Percentiles rank a stretch among this genome's conserved stretches.
Evolutionary conservation across 2,329 filamentous ascomycete species (phyloP).

Genomic region (Chrysoporthe deuterocubensis): DNA sequence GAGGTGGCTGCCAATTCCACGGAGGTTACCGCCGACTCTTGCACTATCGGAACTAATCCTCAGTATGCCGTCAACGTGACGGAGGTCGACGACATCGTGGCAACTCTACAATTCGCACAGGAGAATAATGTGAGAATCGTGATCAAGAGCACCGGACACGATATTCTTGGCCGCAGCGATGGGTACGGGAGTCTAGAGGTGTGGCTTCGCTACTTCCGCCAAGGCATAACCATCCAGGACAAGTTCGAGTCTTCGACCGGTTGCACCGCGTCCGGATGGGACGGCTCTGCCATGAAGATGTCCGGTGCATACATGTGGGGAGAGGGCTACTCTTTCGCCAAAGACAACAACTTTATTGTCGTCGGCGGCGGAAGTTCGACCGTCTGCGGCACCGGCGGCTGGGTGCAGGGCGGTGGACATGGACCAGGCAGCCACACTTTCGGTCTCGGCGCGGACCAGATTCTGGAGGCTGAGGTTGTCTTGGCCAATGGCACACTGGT

Average conservation of each 20-base stretch:
- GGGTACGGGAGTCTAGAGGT: slow-evolving; percentile 43
- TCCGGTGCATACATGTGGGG: slow-evolving; percentile 51
- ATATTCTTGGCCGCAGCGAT: slow-evolving; percentile 52
- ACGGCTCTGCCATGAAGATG: slow-evolving; percentile 50
- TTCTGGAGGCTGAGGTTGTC: slow-evolving; percentile 50
- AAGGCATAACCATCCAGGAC: too few species aligned
- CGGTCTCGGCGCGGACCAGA: slow-evolving; percentile 56
- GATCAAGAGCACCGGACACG: slow-evolving; percentile 60
- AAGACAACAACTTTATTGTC: slow-evolving; percentile 45
- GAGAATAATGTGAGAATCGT: slow-evolving; percentile 53
- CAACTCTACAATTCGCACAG: slow-evolving; percentile 42
- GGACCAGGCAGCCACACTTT: slow-evolving; percentile 48
- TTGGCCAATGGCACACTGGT: slow-evolving; percentile 50
- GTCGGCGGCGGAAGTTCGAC: slow-evolving; percentile 52
- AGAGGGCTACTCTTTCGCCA: slow-evolving; percentile 38
- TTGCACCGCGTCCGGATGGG: slow-evolving; percentile 42
- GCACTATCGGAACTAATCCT: background rate
- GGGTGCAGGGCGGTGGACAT: slow-evolving; percentile 56
- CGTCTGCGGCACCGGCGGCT: slow-evolving; percentile 51
- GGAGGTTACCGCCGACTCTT: too few species aligned
- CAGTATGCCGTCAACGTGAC: slow-evolving; percentile 32
- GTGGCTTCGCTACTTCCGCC: slow-evolving; percentile 58
- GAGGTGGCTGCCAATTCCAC: too few species aligned
- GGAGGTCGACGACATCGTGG: slow-evolving; percentile 26
- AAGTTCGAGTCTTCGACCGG: slow-evolving; percentile 43